Percentiles rank a stretch among this genome's conserved stretches.
Conservation (phyloP, 1,284 basidiomycete genomes). For the Microstroma glucosiphilum region DNA sequence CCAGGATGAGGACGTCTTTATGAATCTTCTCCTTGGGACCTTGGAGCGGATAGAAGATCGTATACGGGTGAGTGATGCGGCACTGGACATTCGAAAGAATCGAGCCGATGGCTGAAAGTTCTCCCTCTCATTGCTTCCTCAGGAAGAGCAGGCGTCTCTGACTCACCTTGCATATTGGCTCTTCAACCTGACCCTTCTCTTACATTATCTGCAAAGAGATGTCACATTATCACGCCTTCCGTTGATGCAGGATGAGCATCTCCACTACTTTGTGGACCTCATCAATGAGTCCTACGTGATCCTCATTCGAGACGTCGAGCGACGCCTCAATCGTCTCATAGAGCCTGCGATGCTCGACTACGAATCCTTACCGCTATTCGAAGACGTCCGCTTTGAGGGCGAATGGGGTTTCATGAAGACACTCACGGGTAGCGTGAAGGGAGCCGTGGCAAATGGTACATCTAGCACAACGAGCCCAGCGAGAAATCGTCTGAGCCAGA, state of each 20-base stretch:
- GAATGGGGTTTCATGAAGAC: constrained; percentile 63
- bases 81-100: no score
- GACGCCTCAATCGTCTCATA: constrained; percentile 76
- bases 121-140: no score
- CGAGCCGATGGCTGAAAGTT: no score
- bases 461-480: neutral
- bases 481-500: constrained; percentile 27
- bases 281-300: constrained; percentile 91
- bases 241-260: constrained; percentile 23
- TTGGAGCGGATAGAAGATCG: constrained; percentile 85
- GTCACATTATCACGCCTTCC: constrained; percentile 20
- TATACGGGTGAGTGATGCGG: constrained; percentile 58
- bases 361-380: constrained; percentile 67
- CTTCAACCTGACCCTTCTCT: constrained; percentile 79
- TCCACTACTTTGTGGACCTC: constrained; percentile 54
- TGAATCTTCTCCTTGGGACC: constrained; percentile 81
- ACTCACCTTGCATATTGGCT: constrained; percentile 87
- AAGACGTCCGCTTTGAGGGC: constrained; percentile 82
- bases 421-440: constrained; percentile 38
- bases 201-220: constrained; percentile 72
- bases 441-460: neutral
- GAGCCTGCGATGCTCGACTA: constrained; percentile 79
- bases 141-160: constrained; percentile 62
- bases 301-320: constrained; percentile 84
- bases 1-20: constrained; percentile 57